Conservation (phyloP, 768 basidiomycete genomes). For the Coprinopsis marcescibilis region DNA sequence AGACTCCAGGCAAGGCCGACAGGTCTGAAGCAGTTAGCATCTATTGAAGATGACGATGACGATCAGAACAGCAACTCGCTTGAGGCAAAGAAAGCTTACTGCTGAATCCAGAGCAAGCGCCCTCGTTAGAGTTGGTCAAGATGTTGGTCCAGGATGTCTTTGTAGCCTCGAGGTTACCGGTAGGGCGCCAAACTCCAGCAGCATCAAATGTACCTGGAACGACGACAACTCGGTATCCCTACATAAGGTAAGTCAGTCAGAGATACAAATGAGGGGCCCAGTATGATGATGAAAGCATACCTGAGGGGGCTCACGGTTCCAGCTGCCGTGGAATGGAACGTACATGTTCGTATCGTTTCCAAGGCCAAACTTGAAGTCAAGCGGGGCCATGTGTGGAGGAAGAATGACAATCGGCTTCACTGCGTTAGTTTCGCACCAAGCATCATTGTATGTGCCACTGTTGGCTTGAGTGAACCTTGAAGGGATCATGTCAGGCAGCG, state of each 20-base stretch:
- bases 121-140: constrained; percentile 12
- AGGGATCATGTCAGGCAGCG: background rate
- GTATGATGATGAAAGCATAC: background rate
- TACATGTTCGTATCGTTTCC: constrained; percentile 12
- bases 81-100: background rate
- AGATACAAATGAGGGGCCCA: background rate
- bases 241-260: background rate
- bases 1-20: constrained; percentile 14
- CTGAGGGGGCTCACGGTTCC: constrained; percentile 12
- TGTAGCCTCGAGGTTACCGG: background rate
- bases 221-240: constrained; percentile 16
- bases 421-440: constrained; percentile 13
- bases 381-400: constrained; percentile 15
- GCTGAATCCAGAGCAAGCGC: constrained; percentile 7
- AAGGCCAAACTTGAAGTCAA: constrained; percentile 15
- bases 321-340: constrained; percentile 14
- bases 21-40: constrained; percentile 15
- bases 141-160: constrained; percentile 11
- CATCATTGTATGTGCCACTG: constrained; percentile 12
- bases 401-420: constrained; percentile 10
- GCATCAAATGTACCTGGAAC: constrained; percentile 11
- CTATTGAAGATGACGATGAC: background rate
- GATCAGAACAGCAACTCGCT: background rate
- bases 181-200: constrained; percentile 11
- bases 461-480: constrained; percentile 12